Evolutionary conservation across 2,329 filamentous ascomycete species (phyloP).

Genomic region (Alternaria atra): DNA sequence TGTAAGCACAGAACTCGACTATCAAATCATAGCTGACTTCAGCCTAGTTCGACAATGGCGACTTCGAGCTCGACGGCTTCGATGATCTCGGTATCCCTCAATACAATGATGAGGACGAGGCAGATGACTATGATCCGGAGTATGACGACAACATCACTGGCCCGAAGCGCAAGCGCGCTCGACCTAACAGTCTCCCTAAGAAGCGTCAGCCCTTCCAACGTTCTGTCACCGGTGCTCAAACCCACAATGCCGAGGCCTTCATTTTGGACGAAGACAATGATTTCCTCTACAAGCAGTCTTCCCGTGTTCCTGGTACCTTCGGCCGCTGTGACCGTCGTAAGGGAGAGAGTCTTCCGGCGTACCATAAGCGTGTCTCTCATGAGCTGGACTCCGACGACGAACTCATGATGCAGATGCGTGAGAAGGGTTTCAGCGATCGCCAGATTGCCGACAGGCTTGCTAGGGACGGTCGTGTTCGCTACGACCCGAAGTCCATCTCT

Average conservation of each 20-base stretch:
- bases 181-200: constrained; percentile 11
- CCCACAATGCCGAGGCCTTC: constrained; percentile 29
- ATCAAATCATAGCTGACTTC: constrained; percentile 3
- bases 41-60: constrained; percentile 21
- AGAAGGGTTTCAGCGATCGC: constrained; percentile 54
- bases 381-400: constrained; percentile 60
- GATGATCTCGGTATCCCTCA: constrained; percentile 15
- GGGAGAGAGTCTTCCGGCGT: constrained; percentile 51
- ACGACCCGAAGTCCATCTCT: constrained; percentile 58
- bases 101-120: constrained; percentile 13
- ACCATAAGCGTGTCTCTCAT: constrained; percentile 53
- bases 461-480: constrained; percentile 54
- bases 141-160: constrained; percentile 14
- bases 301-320: constrained; percentile 34
- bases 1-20: neutral
- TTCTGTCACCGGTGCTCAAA: constrained; percentile 19
- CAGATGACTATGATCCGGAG: constrained; percentile 17
- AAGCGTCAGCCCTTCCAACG: constrained; percentile 14
- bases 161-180: constrained; percentile 30
- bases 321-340: constrained; percentile 31
- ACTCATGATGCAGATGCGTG: constrained; percentile 56
- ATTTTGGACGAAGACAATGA: constrained; percentile 31
- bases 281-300: constrained; percentile 13
- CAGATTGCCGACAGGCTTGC: constrained; percentile 55
- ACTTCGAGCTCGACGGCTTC: constrained; percentile 30